Evolutionary conservation across 176 grass and related monocot genomes (phyloP), one percentile per base, ranked within the genome.

Genomic region (Olyra latifolia): DNA sequence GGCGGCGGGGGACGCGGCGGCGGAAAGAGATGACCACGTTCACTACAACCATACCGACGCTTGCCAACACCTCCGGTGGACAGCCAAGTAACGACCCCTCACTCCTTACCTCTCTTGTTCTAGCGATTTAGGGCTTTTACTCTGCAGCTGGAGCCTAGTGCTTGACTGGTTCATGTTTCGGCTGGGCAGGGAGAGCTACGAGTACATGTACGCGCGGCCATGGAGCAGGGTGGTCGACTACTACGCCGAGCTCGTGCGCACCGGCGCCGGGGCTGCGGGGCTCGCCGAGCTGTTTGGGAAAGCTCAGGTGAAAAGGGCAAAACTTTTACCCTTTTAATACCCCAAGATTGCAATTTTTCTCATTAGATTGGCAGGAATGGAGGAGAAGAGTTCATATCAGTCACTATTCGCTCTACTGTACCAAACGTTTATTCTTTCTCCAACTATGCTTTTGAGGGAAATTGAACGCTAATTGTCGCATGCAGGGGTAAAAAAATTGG

Each of bases 41-140:
- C 86, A 93, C 69, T 98, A 93, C 80, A 91, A 82, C 78, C 96
- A 95, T 48, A 88, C 86, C n/a, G 96, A 98, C 43, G 67, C 84
- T 13, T 95, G 75, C 83, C 78, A 84, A 45, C 80, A 66, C 63
- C 90, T 91, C 66, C 90, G 90, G 55, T 98, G 96, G 96, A 91
- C 80, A 23, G 29, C 78, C 44, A 95, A 89, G 92, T 95, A 66
- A 45, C 22, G 28, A 1, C 39, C 28, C 45, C 45, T 42, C 14
- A 22, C 16, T 12, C 32, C 45, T 44, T 38, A 2, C 73, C 20
- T 66, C 47, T 14, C 79, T 88, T 75, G 60, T 58, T 66, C 48
- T 48, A 68, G 45, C 8, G 6, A 60, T 60, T 22, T 82, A 72
- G 72, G 41, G 62, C 8, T 66, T 78, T 74, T 69, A 22, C 8